Base-by-base conservation (phyloP, 495 filamentous ascomycete genomes). In the Ramalina peruviana region DNA sequence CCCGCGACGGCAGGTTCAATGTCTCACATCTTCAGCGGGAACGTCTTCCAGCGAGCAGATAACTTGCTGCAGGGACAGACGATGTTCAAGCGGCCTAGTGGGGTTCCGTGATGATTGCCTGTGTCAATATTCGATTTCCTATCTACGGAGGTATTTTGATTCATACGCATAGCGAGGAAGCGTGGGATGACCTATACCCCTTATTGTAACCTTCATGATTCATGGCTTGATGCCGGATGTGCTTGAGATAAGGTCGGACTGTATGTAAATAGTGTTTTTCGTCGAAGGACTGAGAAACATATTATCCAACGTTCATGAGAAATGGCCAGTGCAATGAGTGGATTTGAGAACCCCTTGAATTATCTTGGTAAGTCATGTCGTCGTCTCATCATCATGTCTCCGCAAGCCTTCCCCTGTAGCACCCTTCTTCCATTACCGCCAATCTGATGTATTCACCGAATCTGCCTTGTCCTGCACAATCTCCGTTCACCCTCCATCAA, bases 31-130 rank as follows among this genome's bases (percentile, higher is more conserved):
- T 85, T 86, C 54, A 70, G 68, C 23, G 80, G 82, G 4, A 79
- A 83, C 51, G 79, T 86, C 4, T 87, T 85, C 62, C 80, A 87
- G 58, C 71, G 85, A 26, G 81, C 84, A 0, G 85, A 90, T 50
- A 71, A 79, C 12, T 64, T 86, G 36, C 72, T 86, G 38, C 80
- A 78, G 72, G 68, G 68, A 41, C 56, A 57, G 26, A 60, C 56
- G 13, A 53, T 60, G 46, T 43, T 52, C 39, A 21, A 48, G 17
- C 51, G 58, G 23, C 48, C 45, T 36, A 37, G 45, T 48, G 45
- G 45, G 30, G 45, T 36, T 16, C 45, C 45, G 11, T 48, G 13
- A 48, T 27, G 26, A 37, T 13, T 21, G 20, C 15, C 21, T 10
- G 19, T n/a, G 4, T n/a, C 9, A 2, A 41, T 9, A 41, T 11